Percentiles rank a stretch among this genome's conserved stretches.
These are phyloP conservation scores for Fusarium paranaense DNA, from an alignment of 2,329 filamentous ascomycete genomes.

Conservation along the genomic window DNA sequence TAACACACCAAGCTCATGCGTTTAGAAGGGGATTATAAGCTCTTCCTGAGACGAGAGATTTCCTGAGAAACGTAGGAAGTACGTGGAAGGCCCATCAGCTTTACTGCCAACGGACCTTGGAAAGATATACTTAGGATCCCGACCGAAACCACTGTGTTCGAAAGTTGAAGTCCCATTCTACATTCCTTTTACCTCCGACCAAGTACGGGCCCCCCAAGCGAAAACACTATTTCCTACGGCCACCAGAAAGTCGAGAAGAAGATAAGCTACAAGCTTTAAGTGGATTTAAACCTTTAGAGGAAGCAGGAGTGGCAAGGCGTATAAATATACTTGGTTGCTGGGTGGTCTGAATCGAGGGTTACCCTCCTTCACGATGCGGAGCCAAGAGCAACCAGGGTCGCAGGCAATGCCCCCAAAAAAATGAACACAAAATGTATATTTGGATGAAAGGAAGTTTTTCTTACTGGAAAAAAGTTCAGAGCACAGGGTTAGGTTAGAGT, in stretches of 20 bases:
- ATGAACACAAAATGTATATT: not conserved
- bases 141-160: not conserved
- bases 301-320: not conserved
- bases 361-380: not conserved
- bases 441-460: not conserved
- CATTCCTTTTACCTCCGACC: not conserved
- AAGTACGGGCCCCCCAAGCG: not conserved
- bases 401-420: not conserved
- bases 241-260: not conserved
- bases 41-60: not conserved
- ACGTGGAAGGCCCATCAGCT: not conserved
- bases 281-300: not conserved
- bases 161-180: not conserved
- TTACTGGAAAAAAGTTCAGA: not conserved
- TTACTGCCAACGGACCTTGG: not conserved
- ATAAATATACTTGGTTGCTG: not conserved
- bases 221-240: not conserved
- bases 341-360: not conserved
- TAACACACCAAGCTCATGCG: accelerated
- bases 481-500: not conserved
- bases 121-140: not conserved
- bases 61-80: not conserved
- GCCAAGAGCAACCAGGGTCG: not conserved
- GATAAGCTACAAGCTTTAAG: not conserved
- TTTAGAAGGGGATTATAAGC: not conserved